Evolutionary conservation across 2,329 filamentous ascomycete genomes (phyloP).

Genomic region (Aureobasidium mangrovei): DNA sequence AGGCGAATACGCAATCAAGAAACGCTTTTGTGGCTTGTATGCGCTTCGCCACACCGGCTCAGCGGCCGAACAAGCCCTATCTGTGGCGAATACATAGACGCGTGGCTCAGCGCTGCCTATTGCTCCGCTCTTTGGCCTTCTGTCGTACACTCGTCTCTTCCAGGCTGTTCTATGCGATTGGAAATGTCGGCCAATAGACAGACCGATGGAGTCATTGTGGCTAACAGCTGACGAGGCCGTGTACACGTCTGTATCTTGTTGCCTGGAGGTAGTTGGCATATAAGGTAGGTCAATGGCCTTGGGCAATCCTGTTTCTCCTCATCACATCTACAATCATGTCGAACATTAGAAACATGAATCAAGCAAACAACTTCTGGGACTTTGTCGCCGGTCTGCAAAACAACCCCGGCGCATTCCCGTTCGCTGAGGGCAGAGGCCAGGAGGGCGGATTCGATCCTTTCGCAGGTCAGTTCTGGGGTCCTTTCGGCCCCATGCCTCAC

Average conservation of each 20-base stretch:
- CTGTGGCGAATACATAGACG: conserved; percentile 10
- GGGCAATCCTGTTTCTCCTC: not conserved
- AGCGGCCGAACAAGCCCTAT: not conserved
- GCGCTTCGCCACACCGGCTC: not conserved
- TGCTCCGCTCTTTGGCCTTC: conserved; percentile 4
- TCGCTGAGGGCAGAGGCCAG: conserved; percentile 19
- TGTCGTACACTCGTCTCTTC: conserved; percentile 7
- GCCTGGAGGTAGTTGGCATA: conserved; percentile 9
- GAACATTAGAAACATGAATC: conserved; percentile 19
- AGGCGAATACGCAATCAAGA: too few species aligned
- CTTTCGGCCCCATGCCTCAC: conserved; percentile 24
- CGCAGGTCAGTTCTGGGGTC: conserved; percentile 24
- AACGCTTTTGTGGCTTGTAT: not conserved
- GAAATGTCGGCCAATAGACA: conserved; percentile 1
- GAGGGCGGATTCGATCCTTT: not conserved
- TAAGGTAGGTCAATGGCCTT: conserved; percentile 1
- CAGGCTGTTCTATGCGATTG: conserved; percentile 4
- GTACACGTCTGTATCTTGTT: conserved; percentile 9
- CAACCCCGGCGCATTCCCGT: conserved; percentile 13
- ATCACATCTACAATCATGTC: conserved; percentile 14
- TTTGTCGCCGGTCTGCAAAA: conserved; percentile 40
- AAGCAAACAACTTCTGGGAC: conserved; percentile 50
- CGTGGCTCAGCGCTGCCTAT: conserved; percentile 13
- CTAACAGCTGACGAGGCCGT: conserved; percentile 8
- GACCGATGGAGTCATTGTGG: not conserved